Conservation (phyloP, 1,284 basidiomycete genomes). For the Malassezia caprae region DNA sequence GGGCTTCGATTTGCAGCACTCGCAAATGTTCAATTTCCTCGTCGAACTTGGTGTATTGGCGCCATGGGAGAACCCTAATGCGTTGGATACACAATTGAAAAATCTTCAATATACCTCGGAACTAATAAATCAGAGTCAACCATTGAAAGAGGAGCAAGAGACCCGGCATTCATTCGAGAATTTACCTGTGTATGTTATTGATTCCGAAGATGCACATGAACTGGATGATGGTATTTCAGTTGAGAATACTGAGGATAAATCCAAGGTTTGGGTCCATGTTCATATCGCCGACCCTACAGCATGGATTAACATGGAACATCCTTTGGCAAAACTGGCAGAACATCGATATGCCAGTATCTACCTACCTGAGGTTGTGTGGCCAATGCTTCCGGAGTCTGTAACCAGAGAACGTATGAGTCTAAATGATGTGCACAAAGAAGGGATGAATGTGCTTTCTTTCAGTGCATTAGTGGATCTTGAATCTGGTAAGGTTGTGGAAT, state of each 20-base stretch:
- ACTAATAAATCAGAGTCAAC: not conserved
- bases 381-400: constrained; percentile 54
- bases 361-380: constrained; percentile 28
- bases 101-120: constrained; percentile 6
- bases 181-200: constrained; percentile 74
- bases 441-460: constrained; percentile 60
- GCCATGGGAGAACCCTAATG: constrained; percentile 30
- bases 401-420: constrained; percentile 17
- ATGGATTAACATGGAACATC: constrained; percentile 59
- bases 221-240: constrained; percentile 89
- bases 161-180: constrained; percentile 55
- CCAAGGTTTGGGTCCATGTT: constrained; percentile 66
- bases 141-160: not conserved
- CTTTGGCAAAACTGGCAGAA: constrained; percentile 51
- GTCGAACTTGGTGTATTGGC: constrained; percentile 24
- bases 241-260: constrained; percentile 44
- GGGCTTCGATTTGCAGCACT: constrained; percentile 25
- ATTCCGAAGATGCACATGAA: constrained; percentile 70
- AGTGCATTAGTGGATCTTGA: constrained; percentile 60
- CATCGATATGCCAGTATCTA: constrained; percentile 30
- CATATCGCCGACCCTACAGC: constrained; percentile 90
- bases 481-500: constrained; percentile 61
- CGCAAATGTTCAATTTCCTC: constrained; percentile 25
- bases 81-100: constrained; percentile 23
- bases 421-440: not conserved